Evolutionary conservation across 2,329 filamentous ascomycete genomes (phyloP), one percentile per base, ranked within the genome.

Genomic region (Pseudodiploospora longispora): DNA sequence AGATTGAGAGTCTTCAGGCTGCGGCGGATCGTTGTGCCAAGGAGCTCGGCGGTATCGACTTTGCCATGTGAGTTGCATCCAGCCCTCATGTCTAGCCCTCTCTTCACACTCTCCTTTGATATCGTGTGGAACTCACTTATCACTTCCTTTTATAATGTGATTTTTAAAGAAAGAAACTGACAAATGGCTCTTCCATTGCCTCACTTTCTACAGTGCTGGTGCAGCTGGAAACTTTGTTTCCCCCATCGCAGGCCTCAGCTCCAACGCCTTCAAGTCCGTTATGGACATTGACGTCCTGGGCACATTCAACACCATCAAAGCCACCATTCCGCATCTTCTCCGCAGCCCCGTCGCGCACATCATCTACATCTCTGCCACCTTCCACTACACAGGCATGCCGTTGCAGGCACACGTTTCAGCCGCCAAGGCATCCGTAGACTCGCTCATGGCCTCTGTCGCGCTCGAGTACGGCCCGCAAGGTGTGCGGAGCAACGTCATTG

Each of bases 261-360:
- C 85, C 47, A 97, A 97, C 60, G 93, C 87, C 4, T 95, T 98
- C 80, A 94, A 90, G 65, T 75, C 87, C 0, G 93, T 98, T 52
- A 91, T 97, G 57, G 93, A 97, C 49, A 98, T 98, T 58, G 93
- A 97, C 61, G 84, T 95, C 3, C 66, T 97, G 32, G 93, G 93
- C 30, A 94, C 87, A 10, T 98, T 86, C 69, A 95, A 97, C 70
- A 95, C 89, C 3, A 75, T 95, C 59, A 97, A 97, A 68, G 89
- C 91, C 4, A 93, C 88, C 1, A 70, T 96, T 31, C 87, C 88
- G 0, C 76, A 95, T 57, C 77, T 98, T 3, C 66, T 88, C 9
- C 74, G 80, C 55, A 94, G 88, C n/a, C 82, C 85, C 1, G 53
- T 55, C 38, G 89, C 90, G 7, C 82, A 90, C 46, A 89, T 97